Base-by-base conservation (phyloP, 768 basidiomycete genomes). In the Suillus fuscotomentosus region DNA sequence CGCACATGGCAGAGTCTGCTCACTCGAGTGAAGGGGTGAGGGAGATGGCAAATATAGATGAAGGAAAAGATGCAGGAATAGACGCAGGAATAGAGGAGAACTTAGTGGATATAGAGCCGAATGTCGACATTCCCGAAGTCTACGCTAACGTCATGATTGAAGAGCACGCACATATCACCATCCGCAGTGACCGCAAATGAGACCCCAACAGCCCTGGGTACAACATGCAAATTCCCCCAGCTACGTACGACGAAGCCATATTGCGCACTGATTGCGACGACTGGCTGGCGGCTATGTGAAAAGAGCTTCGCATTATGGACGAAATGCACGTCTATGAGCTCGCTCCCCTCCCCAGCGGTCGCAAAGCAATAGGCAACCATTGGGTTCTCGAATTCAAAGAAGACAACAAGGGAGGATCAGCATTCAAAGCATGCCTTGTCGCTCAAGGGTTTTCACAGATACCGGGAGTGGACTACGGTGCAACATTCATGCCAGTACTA, bases 381-480 rank as follows among this genome's bases (percentile, higher is more conserved):
- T 60, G 60, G 60, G 41, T 60, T 4, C 24, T 60, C 5, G 42
- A 60, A n/a, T 60, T 60, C 3, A 60, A 60, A 11, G 60, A 60
- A 20, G 60, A 60, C 10, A 27, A 27, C 3, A 60, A 60, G 42
- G 60, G 60, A 1, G 42, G 60, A 0, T 14, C 6, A 38, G 0
- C 15, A 27, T 27, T 27, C 27, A 60, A 60, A 9, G 60, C 60
- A 0, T 1, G 24, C 5, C 14, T 60, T 0, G 24, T 60, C 0
- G 42, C 42, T 0, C 60, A 60, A 4, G 55, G 55, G 2, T 56
- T 56, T 27, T 56, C 22, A 0, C 81, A 84, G 54, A 66, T 73
- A 1, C 69, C 66, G 1, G 78, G 78, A 3, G 47, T 75, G 3
- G 76, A 82, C 60, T 82, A 72, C 63, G 61, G 66, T 24, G 73